Evolutionary conservation across 345 rosid species (phyloP).

Genomic region (Odontarrhena argentea): DNA sequence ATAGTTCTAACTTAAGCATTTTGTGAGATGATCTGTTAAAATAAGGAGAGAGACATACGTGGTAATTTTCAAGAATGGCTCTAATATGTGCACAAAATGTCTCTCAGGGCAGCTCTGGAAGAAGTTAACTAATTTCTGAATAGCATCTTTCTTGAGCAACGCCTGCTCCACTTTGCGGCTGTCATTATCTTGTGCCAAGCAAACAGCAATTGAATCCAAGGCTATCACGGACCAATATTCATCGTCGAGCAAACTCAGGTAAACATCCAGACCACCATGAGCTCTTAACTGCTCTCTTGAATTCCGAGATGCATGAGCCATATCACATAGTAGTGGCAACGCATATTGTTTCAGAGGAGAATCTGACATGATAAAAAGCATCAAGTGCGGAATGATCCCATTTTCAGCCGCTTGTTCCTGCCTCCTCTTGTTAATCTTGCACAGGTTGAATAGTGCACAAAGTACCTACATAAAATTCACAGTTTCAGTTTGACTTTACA

Average conservation of each 20-base stretch:
- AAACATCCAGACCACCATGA: conserved; percentile 95
- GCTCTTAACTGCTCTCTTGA: conserved; percentile 98
- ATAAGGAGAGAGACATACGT: conserved; percentile 54
- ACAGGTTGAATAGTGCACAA: conserved; percentile 88
- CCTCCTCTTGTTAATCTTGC: conserved; percentile 99
- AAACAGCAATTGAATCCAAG: conserved; percentile 91
- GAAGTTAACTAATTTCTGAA: conserved; percentile 83
- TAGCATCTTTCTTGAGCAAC: conserved; percentile 85
- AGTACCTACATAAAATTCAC: conserved; percentile 66
- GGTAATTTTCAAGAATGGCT: conserved; percentile 95
- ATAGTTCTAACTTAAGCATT: conserved; percentile 1
- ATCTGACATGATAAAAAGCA: conserved; percentile 77
- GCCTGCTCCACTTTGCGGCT: conserved; percentile 92
- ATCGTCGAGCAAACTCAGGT: conserved; percentile 86
- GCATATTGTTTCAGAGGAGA: conserved; percentile 85
- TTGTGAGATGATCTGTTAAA: neutral
- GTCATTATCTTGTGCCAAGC: conserved; percentile 98
- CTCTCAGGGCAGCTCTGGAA: conserved; percentile 95
- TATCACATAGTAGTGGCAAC: conserved; percentile 90
- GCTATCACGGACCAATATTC: conserved; percentile 91
- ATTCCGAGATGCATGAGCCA: conserved; percentile 99
- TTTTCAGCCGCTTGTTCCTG: conserved; percentile 99
- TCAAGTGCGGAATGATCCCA: conserved; percentile 97
- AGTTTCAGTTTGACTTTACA: conserved; percentile 3
- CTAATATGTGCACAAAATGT: conserved; percentile 92